A percentile compares a stretch with the other conserved stretches of the same genome.
phyloP scores from a whole-genome alignment of 2,329 filamentous ascomycete genomes.

The Epichloe glyceriae region DNA sequence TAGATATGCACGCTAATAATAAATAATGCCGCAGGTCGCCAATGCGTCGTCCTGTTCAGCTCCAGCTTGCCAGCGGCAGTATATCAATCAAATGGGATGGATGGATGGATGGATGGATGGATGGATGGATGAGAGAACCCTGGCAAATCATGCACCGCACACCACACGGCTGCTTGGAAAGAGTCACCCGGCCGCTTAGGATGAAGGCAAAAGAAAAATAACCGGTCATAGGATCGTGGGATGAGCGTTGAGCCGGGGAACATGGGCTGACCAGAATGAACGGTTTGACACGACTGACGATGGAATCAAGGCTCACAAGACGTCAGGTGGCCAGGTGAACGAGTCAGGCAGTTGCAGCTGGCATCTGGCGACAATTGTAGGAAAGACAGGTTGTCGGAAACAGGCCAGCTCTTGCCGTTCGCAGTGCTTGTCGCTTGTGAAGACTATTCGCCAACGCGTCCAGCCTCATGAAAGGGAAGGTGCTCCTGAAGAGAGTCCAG shows the following conservation, averaged over 20 bases:
- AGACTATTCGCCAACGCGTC: background rate
- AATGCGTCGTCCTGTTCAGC: background rate
- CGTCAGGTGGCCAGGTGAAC: background rate
- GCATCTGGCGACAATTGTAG: background rate
- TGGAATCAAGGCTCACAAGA: background rate
- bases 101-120: background rate
- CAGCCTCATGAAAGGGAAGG: background rate
- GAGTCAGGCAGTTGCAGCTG: background rate
- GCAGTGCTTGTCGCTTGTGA: background rate
- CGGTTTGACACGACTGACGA: background rate
- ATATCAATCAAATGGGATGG: background rate
- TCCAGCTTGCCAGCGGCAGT: too few species aligned
- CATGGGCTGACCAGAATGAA: too few species aligned
- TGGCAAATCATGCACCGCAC: background rate
- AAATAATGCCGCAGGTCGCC: slow-evolving; percentile 2
- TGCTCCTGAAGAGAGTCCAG: background rate
- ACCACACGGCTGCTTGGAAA: background rate
- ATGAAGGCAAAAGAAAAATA: background rate
- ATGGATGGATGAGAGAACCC: background rate
- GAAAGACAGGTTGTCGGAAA: background rate
- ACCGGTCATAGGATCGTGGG: background rate
- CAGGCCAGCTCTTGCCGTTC: background rate
- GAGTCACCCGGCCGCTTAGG: background rate
- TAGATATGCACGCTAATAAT: background rate
- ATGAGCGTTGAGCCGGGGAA: background rate